Evolutionary conservation across 495 filamentous ascomycete genomes (phyloP), one percentile per base, ranked within the genome.

Genomic region (Talaromyces thailandensis): DNA sequence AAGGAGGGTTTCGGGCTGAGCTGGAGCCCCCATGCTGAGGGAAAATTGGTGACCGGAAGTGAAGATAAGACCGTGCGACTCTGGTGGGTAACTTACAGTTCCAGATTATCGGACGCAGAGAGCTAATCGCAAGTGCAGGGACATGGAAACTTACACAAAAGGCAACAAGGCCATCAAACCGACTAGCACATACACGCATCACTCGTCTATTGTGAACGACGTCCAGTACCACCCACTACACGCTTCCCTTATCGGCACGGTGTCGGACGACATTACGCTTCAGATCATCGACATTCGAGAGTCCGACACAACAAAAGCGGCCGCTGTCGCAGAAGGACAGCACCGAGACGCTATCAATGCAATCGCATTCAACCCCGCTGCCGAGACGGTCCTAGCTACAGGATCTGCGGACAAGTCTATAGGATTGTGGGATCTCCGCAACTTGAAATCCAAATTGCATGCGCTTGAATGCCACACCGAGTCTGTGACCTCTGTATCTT

Each of bases 401-500:
- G 94, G 89, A 4, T 97, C 93, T 43, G 92, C 89, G 0, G 94
- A 99, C 68, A 96, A 96, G 73, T 91, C 90, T 0, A 92, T 99
- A 66, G 93, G 88, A 14, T 79, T 98, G 32, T 99, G 94, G 92
- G 94, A 99, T 75, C 75, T 99, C 57, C 86, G 94, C 52, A 93
- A 94, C 67, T 81, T 95, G 52, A 90, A 89, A 66, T 80, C 87
- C 48, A 95, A 91, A 76, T 79, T 97, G 8, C 92, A 98, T 73
- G 84, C 86, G 0, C 80, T 96, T 11, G 87, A 93, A 64, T 90
- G 88, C 21, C 95, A 99, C 73, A 83, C 79, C 50, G 92, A 96
- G 64, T 85, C 88, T 11, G 93, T 99, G 53, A 96, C 92, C 2
- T 93, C 91, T 1, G 79, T 99, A 24, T 82, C 89, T 21, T 99